phyloP scores from a whole-genome alignment of 805 yeast species.

The Candida cerambycidarum region DNA sequence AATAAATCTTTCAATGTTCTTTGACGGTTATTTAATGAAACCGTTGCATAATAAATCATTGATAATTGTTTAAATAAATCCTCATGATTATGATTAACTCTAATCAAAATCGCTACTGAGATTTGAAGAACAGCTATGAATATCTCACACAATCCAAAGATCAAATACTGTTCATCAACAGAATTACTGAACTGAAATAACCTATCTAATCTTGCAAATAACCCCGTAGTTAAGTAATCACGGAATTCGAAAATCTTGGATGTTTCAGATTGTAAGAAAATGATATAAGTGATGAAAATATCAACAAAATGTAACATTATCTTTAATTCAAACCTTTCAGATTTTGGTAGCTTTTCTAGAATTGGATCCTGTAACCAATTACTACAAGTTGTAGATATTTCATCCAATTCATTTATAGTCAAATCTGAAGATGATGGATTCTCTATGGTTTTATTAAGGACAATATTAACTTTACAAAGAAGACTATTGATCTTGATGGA shows the following conservation, averaged over 20 bases:
- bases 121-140: slow-evolving; percentile 14
- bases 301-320: slow-evolving; percentile 28
- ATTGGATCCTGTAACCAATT: slow-evolving; percentile 25
- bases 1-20: slow-evolving; percentile 7
- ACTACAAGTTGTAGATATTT: slow-evolving; percentile 23
- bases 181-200: slow-evolving; percentile 11
- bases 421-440: slow-evolving; percentile 20
- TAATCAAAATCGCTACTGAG: slow-evolving; percentile 12
- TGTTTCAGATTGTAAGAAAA: slow-evolving; percentile 40
- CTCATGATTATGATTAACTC: slow-evolving; percentile 13
- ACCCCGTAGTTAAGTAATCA: slow-evolving; percentile 10
- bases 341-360: slow-evolving; percentile 14
- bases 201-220: slow-evolving; percentile 11
- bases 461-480: slow-evolving; percentile 25
- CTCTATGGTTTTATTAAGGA: slow-evolving; percentile 23
- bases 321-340: slow-evolving; percentile 20
- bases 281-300: slow-evolving; percentile 26
- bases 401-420: slow-evolving; percentile 21
- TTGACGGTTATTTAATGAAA: slow-evolving; percentile 3
- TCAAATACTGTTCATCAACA: slow-evolving; percentile 11
- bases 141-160: slow-evolving; percentile 9
- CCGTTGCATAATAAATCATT: slow-evolving; percentile 11
- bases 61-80: slow-evolving; percentile 15
- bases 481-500: slow-evolving; percentile 27
- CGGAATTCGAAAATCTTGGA: slow-evolving; percentile 11